Base-by-base conservation (phyloP, 257 asterid species). In the Nicotiana noctiflora region DNA sequence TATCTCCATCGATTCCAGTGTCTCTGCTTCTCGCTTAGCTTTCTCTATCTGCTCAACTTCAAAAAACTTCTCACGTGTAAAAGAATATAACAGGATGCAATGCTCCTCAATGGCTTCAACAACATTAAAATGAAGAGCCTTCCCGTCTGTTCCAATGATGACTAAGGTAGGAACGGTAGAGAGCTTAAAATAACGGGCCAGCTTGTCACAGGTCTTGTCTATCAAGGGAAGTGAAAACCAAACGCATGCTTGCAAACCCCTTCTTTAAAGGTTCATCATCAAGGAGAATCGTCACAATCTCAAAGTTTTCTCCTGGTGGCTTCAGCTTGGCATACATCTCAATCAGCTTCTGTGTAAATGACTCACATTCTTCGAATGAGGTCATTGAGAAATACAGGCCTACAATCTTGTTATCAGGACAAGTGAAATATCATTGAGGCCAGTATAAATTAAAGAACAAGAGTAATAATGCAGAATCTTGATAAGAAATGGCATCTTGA, bases 61-160 rank as follows among this genome's bases (percentile, higher is more conserved):
- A 1, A 84, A 84, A 93, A 27, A 27, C 82, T 81, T 93, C 86
- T 95, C 95, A 10, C 90, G 88, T 2, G 97, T 95, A 87, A 91
- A 95, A 37, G 98, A 95, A 65, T 90, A 93, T 2, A 93, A 92
- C 80, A 61, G 84, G 14, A 59, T 21, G 3, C 97, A 97, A 31
- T 89, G 91, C 81, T 95, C 97, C 85, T 90, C 95, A 21, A 95
- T 82, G 52, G 91, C 88, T 57, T 93, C 97, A 49, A 84, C 90
- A 37, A 85, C 97, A 40, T 93, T 89, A 5, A 86, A 44, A 34
- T 89, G 97, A 80, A 90, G 90, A 6, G 98, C 91, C 83, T 95
- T 92, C 87, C 97, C 95, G 40, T 93, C 90, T 1, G 94, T 90
- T 51, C 99, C 98, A 53, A 95, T 88, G 37, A 89, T 85, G 61